Evolutionary conservation across 2,329 filamentous ascomycete genomes (phyloP).

Genomic region (Fusarium napiforme): DNA sequence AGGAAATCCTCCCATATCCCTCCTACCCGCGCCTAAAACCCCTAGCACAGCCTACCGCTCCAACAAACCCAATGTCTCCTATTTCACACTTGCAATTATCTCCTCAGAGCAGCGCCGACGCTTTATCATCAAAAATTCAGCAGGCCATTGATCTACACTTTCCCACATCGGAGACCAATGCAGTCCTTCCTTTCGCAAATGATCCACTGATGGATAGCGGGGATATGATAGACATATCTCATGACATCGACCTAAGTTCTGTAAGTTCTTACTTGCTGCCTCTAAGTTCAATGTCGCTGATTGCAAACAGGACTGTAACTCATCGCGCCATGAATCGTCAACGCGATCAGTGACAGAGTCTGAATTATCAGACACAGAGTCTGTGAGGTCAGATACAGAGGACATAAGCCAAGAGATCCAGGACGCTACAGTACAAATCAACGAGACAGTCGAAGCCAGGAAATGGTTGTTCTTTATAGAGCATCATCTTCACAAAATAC

Average conservation of each 20-base stretch:
- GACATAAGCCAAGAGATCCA: not conserved
- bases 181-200: not conserved
- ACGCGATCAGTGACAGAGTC: not conserved
- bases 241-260: not conserved
- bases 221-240: not conserved
- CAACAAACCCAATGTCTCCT: not conserved
- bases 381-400: not conserved
- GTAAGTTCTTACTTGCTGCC: not conserved
- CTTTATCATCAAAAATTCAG: not conserved
- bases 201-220: not conserved
- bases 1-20: fast-evolving
- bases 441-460: not conserved
- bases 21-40: not conserved
- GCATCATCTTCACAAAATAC: not conserved
- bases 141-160: not conserved
- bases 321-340: not conserved
- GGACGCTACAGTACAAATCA: not conserved
- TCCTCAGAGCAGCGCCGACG: not conserved
- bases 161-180: not conserved
- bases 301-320: not conserved
- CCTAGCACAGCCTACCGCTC: not conserved
- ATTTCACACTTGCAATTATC: not conserved
- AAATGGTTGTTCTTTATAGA: not conserved
- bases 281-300: not conserved
- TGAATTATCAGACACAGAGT: not conserved